Percentiles rank a stretch among this genome's conserved stretches.
phyloP scores from a whole-genome alignment of 2,329 filamentous ascomycete genomes.

The Alternaria burnsii region DNA sequence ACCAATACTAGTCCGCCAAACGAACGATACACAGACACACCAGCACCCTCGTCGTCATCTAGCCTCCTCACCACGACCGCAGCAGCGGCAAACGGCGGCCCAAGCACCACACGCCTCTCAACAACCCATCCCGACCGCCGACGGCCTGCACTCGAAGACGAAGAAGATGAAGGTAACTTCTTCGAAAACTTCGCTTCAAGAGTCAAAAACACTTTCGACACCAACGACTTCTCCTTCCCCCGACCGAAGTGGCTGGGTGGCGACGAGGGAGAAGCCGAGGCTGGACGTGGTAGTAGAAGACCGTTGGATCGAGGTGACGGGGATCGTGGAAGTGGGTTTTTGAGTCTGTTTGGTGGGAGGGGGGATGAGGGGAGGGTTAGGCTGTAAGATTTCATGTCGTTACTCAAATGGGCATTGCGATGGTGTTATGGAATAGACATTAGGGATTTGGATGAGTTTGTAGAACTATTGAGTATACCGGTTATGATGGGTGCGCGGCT shows the following conservation, averaged over 20 bases:
- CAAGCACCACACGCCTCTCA: constrained; percentile 17
- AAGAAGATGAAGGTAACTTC: constrained; percentile 78
- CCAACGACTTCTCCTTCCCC: constrained; percentile 61
- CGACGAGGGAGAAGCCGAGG: constrained; percentile 48
- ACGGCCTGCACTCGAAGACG: constrained; percentile 56
- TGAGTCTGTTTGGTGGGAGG: constrained; percentile 47
- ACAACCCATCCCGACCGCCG: constrained; percentile 22
- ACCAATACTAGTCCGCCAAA: constrained; percentile 20
- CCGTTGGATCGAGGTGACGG: constrained; percentile 11
- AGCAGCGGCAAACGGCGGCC: constrained; percentile 9
- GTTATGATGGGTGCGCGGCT: neutral
- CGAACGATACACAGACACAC: constrained; percentile 38
- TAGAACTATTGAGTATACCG: neutral
- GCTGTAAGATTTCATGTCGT: constrained; percentile 25
- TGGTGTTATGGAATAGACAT: neutral
- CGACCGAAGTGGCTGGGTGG: constrained; percentile 83
- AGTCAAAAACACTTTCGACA: constrained; percentile 91
- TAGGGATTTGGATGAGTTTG: neutral
- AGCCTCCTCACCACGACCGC: neutral
- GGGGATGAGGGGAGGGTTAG: constrained; percentile 46
- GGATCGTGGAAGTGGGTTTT: constrained; percentile 30
- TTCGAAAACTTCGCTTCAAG: constrained; percentile 84
- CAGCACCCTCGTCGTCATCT: constrained; percentile 16
- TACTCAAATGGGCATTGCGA: constrained; percentile 5
- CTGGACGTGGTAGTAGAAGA: constrained; percentile 13